A percentile compares a stretch with the other conserved stretches of the same genome.
Evolutionary conservation across 495 filamentous ascomycete species (phyloP).

Genomic region (Platismatia glauca): DNA sequence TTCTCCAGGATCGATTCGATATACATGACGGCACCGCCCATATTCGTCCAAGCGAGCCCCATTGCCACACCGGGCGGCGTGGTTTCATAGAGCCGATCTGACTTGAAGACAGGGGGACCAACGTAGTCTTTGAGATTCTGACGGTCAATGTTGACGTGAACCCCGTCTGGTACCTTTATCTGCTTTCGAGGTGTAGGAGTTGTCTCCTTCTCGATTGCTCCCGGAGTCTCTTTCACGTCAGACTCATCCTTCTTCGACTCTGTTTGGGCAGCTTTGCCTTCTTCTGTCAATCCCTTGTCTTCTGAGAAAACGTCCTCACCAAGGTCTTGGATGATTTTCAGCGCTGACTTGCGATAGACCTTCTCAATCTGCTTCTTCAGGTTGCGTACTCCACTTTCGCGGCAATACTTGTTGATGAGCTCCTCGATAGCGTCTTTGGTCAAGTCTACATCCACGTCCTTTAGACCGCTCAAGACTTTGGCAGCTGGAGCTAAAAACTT

Average conservation of each 20-base stretch:
- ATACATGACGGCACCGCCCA: conserved; percentile 94
- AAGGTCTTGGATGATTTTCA: conserved; percentile 93
- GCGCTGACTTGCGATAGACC: conserved; percentile 91
- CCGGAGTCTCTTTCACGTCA: conserved; percentile 49
- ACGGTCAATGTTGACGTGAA: conserved; percentile 80
- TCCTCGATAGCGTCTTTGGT: conserved; percentile 81
- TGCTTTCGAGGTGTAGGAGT: conserved; percentile 67
- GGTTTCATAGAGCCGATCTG: conserved; percentile 88
- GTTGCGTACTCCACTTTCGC: conserved; percentile 93
- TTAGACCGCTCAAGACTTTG: conserved; percentile 81
- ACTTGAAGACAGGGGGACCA: conserved; percentile 88
- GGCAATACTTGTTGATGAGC: conserved; percentile 96
- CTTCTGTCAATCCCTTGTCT: conserved; percentile 72
- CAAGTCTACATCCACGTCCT: conserved; percentile 80
- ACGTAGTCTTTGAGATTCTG: conserved; percentile 96
- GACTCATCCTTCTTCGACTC: conserved; percentile 55
- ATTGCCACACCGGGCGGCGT: conserved; percentile 97
- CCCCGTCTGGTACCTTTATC: conserved; percentile 77
- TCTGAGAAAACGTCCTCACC: conserved; percentile 81
- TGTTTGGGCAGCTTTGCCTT: conserved; percentile 74
- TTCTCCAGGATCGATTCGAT: conserved; percentile 93
- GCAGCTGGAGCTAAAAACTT: conserved; percentile 85
- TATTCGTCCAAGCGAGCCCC: conserved; percentile 97
- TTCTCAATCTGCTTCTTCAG: conserved; percentile 99
- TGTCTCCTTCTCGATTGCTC: conserved; percentile 57